These are phyloP conservation scores for Austropuccinia psidii DNA, from an alignment of 1,284 basidiomycete genomes.

Conservation along the genomic window DNA sequence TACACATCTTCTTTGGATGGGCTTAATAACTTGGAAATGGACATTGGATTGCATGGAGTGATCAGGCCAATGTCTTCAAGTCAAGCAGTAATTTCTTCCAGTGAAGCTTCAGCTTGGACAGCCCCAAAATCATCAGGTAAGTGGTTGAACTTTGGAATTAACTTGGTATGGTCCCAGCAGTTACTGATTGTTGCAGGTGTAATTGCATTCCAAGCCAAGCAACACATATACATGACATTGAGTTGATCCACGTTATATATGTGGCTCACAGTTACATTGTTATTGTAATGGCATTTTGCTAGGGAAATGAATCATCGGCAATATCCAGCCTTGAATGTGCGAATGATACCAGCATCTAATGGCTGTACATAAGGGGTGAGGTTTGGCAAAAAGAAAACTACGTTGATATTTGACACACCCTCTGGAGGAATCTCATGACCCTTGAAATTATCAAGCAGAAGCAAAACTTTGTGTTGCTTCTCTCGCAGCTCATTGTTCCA, in stretches of 20 bases:
- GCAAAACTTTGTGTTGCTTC: neutral
- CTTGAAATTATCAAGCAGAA: slow-evolving; percentile 36
- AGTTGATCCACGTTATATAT: neutral
- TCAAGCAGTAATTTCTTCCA: no score
- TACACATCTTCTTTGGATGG: no score
- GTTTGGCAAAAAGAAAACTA: slow-evolving; percentile 33
- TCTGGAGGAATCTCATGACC: slow-evolving; percentile 22
- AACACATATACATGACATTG: no score
- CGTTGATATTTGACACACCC: slow-evolving; percentile 25
- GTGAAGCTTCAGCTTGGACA: no score
- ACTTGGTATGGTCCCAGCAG: slow-evolving; percentile 18
- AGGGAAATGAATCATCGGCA: neutral
- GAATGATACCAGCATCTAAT: slow-evolving; percentile 34
- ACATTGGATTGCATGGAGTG: no score
- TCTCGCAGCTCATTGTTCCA: neutral
- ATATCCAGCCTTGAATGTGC: slow-evolving; percentile 28
- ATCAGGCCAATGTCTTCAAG: no score
- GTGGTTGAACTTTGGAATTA: neutral
- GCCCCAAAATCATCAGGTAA: no score
- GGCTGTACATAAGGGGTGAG: slow-evolving; percentile 37
- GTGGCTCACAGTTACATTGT: neutral
- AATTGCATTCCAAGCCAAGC: no score
- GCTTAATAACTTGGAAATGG: no score
- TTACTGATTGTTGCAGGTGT: neutral
- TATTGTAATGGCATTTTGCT: neutral